Base-by-base conservation (phyloP, 2,329 filamentous ascomycete species). In the Colletotrichum tanaceti region DNA sequence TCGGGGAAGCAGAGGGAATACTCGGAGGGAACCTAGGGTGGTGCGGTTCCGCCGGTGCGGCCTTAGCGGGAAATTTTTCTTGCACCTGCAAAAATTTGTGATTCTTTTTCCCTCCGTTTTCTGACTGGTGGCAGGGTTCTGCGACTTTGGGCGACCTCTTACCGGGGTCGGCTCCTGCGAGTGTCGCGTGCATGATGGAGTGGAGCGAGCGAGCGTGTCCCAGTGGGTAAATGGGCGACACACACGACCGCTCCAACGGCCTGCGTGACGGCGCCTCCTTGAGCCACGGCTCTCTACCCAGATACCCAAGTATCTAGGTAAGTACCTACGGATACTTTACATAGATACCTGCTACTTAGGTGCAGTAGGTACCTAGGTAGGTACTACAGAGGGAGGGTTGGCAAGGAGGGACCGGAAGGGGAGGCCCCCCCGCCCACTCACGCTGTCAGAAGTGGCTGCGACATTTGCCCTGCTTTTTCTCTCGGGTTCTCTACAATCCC, bases 1-100 rank as follows among this genome's bases (percentile, higher is more conserved):
- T 46, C 18, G 62, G 58, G 24, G 63, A 35, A 43, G 53, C 43
- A 55, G 38, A 58, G 61, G 66, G 62, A 66, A 69, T 55, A 63
- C 57, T 59, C 63, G 67, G 66, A 63, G 67, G 39, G n/a, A n/a
- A n/a, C n/a, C n/a, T 47, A 70, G 58, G 63, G 39, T 59, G 66
- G 64, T 58, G 55, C 28, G 35, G 58, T 54, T 59, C 58, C 47
- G 65, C 24, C 28, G 35, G 58, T 54, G 65, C 58, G 54, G 65
- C 24, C 41, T 61, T 71, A 63, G 70, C 68, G 63, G 54, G 63
- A 63, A 47, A 49, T 64, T 70, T 68, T 65, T 65, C 58, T 62
- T 63, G 38, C 44, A 22, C 43, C 57, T 50, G 66, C 66, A 69
- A 69, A 35, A 69, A 46, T 66, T 67, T 66, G 28, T 66, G 50